phyloP scores from a whole-genome alignment of 2,329 filamentous ascomycete species.

The Leptosphaerulina australis region DNA sequence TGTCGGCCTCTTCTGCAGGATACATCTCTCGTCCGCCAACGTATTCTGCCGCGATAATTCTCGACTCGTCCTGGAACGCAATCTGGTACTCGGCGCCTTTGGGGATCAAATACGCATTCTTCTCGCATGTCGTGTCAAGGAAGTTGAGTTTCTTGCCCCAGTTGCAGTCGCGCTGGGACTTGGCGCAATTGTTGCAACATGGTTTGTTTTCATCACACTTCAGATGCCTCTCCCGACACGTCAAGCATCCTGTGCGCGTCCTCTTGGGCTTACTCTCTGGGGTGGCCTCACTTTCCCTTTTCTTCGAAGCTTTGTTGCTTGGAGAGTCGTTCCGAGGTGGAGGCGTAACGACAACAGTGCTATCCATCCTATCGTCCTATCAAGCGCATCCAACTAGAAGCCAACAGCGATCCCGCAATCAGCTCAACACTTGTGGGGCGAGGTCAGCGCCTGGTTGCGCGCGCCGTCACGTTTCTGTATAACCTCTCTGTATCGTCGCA shows the following conservation, averaged over 20 bases:
- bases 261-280: constrained; percentile 72
- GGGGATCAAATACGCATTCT: constrained; percentile 61
- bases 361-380: constrained; percentile 24
- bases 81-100: constrained; percentile 68
- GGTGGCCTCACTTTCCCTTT: constrained; percentile 30
- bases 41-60: constrained; percentile 89
- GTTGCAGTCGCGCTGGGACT: constrained; percentile 84
- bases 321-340: constrained; percentile 32
- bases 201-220: constrained; percentile 83
- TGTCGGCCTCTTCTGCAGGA: constrained; percentile 55
- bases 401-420: neutral
- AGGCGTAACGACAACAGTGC: constrained; percentile 27
- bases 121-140: constrained; percentile 77
- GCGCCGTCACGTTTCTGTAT: neutral
- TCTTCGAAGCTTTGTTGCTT: constrained; percentile 26
- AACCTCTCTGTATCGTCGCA: neutral
- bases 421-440: constrained; percentile 1
- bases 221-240: constrained; percentile 85
- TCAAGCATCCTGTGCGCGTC: constrained; percentile 88
- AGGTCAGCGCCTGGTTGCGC: neutral
- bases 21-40: constrained; percentile 78
- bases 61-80: constrained; percentile 85
- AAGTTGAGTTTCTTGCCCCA: constrained; percentile 89
- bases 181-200: constrained; percentile 78
- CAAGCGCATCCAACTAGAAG: constrained; percentile 10